Evolutionary conservation across 2,329 filamentous ascomycete genomes (phyloP), one percentile per base, ranked within the genome.

Genomic region (Mollisia scopiformis): DNA sequence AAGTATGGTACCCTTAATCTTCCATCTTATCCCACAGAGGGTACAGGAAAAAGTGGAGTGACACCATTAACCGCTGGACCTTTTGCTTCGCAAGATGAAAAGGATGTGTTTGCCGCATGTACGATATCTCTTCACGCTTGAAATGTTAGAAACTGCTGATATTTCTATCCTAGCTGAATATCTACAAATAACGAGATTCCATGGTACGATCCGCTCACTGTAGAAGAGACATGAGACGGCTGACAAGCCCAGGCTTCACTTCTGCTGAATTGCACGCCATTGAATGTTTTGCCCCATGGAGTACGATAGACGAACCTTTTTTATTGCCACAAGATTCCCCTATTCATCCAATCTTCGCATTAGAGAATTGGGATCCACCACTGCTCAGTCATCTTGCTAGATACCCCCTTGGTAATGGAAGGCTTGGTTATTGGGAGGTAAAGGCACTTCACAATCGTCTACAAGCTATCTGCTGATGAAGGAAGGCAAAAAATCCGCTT

Each of bases 391-490:
- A 65, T 25, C 2, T 57, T 1, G 62, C 57, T 7, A 55, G 54
- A 23, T 62, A 58, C 31, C 55, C 60, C 14, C 14, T 65, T 11
- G 55, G 49, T 4, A 50, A 39, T 21, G 55, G 55, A 2, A 57
- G 47, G 23, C 21, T 33, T 28, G 62, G 62, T 7, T 62, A 61
- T 23, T 65, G 55, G 57, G 55, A 65, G 47, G 57, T 62, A 6
- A 55, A 51, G 21, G 14, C 19, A 6, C 8, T 28, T 28, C 7
- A 11, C 19, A n/a, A 2, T n/a, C 6, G 8, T 25, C 6, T 7
- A 6, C 2, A 19, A 30, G 16, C 3, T 7, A 33, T 23, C 13
- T 47, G 23, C 47, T 59, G 25, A n/a, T 23, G 16, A 14, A 23
- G 14, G 14, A 7, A 64, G 57, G 43, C 37, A n/a, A 50, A 30